Conservation (phyloP, 768 basidiomycete genomes). For the Pleurotus salmoneostramineus region DNA sequence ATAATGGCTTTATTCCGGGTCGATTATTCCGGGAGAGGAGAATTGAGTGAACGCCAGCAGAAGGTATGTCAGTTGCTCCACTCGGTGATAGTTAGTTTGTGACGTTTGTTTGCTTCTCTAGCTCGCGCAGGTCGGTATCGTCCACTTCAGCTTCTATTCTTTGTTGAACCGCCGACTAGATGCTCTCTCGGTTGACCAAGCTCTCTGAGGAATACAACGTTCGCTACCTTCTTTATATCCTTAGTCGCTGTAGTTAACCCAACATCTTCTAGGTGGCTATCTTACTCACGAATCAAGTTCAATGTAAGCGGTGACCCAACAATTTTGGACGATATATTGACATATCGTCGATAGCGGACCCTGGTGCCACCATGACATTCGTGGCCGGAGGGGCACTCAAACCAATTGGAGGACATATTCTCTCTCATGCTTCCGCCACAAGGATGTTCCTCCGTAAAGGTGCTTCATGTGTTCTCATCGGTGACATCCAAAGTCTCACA, state of each 20-base stretch:
- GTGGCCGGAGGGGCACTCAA: conserved; percentile 92
- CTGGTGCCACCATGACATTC: conserved; percentile 93
- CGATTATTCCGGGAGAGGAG: conserved; percentile 91
- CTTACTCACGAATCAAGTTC: conserved; percentile 90
- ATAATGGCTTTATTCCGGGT: conserved; percentile 97
- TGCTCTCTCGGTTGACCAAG: conserved; percentile 89
- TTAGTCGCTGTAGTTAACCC: conserved; percentile 7
- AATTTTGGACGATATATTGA: neutral
- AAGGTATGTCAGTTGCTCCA: too few relatives aligned
- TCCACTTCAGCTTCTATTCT: neutral
- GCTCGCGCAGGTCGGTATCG: conserved; percentile 90
- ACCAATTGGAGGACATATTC: conserved; percentile 86
- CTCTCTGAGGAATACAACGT: conserved; percentile 92
- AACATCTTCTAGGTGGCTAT: conserved; percentile 67
- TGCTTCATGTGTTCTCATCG: conserved; percentile 16
- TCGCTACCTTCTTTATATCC: conserved; percentile 11
- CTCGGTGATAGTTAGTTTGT: too few relatives aligned
- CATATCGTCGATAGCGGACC: conserved; percentile 58
- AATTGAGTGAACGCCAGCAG: conserved; percentile 91
- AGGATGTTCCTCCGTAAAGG: conserved; percentile 88
- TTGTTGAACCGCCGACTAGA: conserved; percentile 34
- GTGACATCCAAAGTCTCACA: neutral
- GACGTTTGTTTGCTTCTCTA: too few relatives aligned
- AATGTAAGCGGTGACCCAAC: conserved; percentile 44
- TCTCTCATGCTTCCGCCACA: conserved; percentile 87